These are phyloP conservation scores for Colletotrichum chrysophilum DNA, from an alignment of 2,329 filamentous ascomycete genomes.

Conservation along the genomic window DNA sequence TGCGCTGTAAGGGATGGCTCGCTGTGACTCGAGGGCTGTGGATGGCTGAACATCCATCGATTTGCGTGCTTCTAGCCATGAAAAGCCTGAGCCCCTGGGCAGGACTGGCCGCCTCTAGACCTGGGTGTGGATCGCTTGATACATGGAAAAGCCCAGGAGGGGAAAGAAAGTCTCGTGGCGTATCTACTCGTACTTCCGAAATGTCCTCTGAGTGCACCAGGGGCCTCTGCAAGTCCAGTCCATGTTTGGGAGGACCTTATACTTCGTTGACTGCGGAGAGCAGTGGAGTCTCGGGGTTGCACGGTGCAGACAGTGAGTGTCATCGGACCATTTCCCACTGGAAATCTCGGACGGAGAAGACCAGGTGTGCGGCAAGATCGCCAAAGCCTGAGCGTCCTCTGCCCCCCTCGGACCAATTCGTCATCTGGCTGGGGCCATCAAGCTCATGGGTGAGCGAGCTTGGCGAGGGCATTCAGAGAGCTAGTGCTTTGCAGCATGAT, in stretches of 20 bases:
- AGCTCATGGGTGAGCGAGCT: background rate
- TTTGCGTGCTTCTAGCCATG: background rate
- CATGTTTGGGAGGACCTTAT: background rate
- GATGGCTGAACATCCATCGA: background rate
- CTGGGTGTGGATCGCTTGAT: background rate
- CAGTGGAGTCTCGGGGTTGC: slow-evolving; percentile 15
- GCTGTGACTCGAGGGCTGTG: background rate
- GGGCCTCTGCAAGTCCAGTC: background rate
- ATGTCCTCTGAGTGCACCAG: background rate
- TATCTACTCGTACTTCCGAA: background rate
- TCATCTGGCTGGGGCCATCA: background rate
- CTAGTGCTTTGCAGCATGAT: background rate
- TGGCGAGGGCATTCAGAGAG: background rate
- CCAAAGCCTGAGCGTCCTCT: slow-evolving; percentile 1
- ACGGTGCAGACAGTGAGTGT: slow-evolving; percentile 16
- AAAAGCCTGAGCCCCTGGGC: background rate
- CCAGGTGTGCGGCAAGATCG: background rate
- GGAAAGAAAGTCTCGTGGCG: background rate
- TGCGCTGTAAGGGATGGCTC: background rate
- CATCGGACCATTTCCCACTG: slow-evolving; percentile 20
- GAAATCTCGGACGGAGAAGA: slow-evolving; percentile 8
- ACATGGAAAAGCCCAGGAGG: background rate
- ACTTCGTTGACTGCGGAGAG: slow-evolving; percentile 13
- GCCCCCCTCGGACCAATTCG: background rate
- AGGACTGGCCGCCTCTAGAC: background rate